phyloP scores from a whole-genome alignment of 768 basidiomycete genomes.

The Suillus lakei region DNA sequence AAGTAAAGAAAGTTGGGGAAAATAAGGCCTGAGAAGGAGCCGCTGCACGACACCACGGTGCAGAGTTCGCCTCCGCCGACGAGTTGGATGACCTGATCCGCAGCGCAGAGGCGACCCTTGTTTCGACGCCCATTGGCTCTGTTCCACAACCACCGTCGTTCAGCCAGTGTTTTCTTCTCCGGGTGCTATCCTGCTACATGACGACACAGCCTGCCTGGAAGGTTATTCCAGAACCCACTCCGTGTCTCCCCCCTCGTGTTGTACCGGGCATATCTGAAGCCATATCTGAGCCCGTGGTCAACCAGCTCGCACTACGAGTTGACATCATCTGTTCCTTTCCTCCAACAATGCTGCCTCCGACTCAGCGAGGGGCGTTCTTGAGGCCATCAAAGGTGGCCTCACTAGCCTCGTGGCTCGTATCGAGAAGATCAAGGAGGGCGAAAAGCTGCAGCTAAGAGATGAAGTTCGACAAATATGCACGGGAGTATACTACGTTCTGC shows the following conservation, averaged over 20 bases:
- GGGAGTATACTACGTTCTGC: conserved; percentile 81
- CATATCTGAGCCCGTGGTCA: conserved; percentile 85
- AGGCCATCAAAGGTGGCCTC: conserved; percentile 80
- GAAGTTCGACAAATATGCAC: conserved; percentile 78
- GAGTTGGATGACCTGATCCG: conserved; percentile 70
- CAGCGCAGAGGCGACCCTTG: conserved; percentile 75
- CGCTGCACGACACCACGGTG: conserved; percentile 42
- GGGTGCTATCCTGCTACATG: conserved; percentile 28
- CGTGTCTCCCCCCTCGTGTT: conserved; percentile 66
- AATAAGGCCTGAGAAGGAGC: conserved; percentile 27
- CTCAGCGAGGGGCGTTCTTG: conserved; percentile 75
- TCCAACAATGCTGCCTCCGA: conserved; percentile 67
- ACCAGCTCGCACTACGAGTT: conserved; percentile 88
- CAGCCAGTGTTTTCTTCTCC: conserved; percentile 31
- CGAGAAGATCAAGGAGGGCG: conserved; percentile 78
- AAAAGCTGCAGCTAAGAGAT: conserved; percentile 65
- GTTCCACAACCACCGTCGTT: conserved; percentile 26
- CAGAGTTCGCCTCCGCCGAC: conserved; percentile 50
- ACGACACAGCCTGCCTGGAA: conserved; percentile 40
- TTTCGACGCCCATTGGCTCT: conserved; percentile 43
- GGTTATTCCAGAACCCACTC: conserved; percentile 33
- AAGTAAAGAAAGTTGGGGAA: conserved; percentile 40
- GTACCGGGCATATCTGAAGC: conserved; percentile 76
- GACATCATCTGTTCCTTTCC: conserved; percentile 86
- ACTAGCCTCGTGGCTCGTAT: conserved; percentile 76